Conservation (phyloP, 179 eudicot genomes). For the Actinidia arguta region DNA sequence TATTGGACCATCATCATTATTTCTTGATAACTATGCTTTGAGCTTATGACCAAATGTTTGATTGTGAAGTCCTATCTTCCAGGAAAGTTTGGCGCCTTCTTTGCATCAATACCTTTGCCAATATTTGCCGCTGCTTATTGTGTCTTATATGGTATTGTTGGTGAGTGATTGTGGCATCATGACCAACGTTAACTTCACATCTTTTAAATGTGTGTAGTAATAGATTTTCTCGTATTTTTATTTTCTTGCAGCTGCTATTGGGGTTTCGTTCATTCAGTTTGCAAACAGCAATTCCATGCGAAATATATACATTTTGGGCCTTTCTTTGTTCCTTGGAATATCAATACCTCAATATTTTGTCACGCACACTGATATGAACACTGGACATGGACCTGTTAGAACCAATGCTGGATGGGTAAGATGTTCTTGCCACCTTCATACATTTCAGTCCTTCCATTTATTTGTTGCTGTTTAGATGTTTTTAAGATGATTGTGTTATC, state of each 20-base stretch:
- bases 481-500: not conserved
- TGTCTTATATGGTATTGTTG: constrained; percentile 83
- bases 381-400: constrained; percentile 73
- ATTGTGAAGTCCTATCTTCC: constrained; percentile 22
- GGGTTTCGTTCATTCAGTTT: constrained; percentile 85
- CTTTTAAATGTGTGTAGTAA: not conserved
- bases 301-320: constrained; percentile 84
- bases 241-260: constrained; percentile 73
- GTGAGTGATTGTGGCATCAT: constrained; percentile 44
- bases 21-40: not conserved
- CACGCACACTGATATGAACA: constrained; percentile 50
- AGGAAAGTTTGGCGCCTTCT: constrained; percentile 98
- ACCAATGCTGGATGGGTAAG: constrained; percentile 93
- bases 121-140: constrained; percentile 94
- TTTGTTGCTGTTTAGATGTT: not conserved
- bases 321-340: constrained; percentile 89
- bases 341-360: constrained; percentile 90
- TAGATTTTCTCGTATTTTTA: not conserved
- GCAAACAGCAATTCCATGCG: constrained; percentile 88
- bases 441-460: not conserved
- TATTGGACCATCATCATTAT: not conserved
- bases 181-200: not conserved
- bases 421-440: constrained; percentile 1
- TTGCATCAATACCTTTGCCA: constrained; percentile 90
- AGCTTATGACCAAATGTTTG: not conserved